A percentile compares a stretch with the other conserved stretches of the same genome.
These are phyloP conservation scores for Lentinula aciculospora DNA, from an alignment of 768 basidiomycete species.

Conservation along the genomic window DNA sequence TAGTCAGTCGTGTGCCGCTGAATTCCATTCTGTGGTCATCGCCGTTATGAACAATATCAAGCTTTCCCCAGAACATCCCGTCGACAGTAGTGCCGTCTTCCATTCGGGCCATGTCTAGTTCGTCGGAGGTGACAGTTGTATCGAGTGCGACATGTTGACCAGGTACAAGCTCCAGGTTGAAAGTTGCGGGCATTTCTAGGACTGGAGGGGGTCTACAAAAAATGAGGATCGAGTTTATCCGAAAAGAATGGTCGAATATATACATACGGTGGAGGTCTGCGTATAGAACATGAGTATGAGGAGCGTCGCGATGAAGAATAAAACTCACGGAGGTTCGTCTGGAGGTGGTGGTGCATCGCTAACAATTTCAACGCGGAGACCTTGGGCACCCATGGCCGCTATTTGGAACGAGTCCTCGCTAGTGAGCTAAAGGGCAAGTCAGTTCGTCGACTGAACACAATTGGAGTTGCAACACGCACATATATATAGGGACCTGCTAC, in stretches of 20 bases:
- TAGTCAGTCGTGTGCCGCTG: slow-evolving; percentile 66
- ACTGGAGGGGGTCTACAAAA: slow-evolving; percentile 55
- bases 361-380: slow-evolving; percentile 80
- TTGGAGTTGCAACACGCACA: slow-evolving; percentile 35
- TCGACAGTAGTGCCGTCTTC: slow-evolving; percentile 85
- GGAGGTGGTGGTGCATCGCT: slow-evolving; percentile 82
- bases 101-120: slow-evolving; percentile 88
- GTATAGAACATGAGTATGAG: neutral
- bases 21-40: slow-evolving; percentile 81
- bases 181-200: slow-evolving; percentile 81
- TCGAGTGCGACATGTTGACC: slow-evolving; percentile 80
- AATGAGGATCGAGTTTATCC: neutral
- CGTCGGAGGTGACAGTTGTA: slow-evolving; percentile 72
- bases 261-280: slow-evolving; percentile 47
- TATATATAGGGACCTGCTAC: slow-evolving; percentile 83
- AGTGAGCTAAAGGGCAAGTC: slow-evolving; percentile 47
- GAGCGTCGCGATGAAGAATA: neutral
- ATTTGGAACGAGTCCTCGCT: slow-evolving; percentile 88
- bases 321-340: slow-evolving; percentile 74
- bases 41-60: slow-evolving; percentile 74
- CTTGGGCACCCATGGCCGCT: slow-evolving; percentile 77
- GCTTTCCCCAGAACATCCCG: slow-evolving; percentile 84
- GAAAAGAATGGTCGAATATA: slow-evolving; percentile 11
- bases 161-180: slow-evolving; percentile 75
- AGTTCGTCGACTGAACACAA: slow-evolving; percentile 8